phyloP scores from a whole-genome alignment of 331 rosid species.

The Saraca asoca region DNA sequence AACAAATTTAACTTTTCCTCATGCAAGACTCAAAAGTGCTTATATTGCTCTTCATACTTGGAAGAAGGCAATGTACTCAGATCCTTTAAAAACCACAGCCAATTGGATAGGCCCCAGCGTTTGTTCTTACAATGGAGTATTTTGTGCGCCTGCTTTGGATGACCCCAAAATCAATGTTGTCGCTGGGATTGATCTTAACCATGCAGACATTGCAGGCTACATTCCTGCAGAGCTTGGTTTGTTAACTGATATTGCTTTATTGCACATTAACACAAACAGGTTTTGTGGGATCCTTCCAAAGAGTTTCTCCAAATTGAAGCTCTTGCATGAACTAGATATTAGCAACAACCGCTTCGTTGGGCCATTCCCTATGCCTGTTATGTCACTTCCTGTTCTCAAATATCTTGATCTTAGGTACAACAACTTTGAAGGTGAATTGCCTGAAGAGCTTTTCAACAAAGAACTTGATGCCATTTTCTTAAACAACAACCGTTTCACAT shows the following conservation, averaged over 20 bases:
- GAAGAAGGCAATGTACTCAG: conserved; percentile 52
- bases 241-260: conserved; percentile 50
- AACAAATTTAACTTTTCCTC: conserved; percentile 26
- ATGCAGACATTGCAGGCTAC: conserved; percentile 64
- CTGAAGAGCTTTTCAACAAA: conserved; percentile 42
- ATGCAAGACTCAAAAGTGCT: conserved; percentile 38
- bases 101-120: conserved; percentile 54
- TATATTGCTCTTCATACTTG: conserved; percentile 59
- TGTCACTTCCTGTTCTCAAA: conserved; percentile 32
- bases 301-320: conserved; percentile 40
- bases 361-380: conserved; percentile 24
- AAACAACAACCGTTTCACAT: conserved; percentile 48
- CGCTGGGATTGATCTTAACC: conserved; percentile 66
- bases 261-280: conserved; percentile 59
- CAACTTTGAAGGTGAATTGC: conserved; percentile 49
- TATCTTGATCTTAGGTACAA: conserved; percentile 51
- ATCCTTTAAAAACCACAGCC: conserved; percentile 36
- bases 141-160: conserved; percentile 39
- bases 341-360: conserved; percentile 71
- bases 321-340: conserved; percentile 49
- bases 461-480: conserved; percentile 43
- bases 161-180: conserved; percentile 42
- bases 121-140: conserved; percentile 54
- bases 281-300: conserved; percentile 61
- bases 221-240: conserved; percentile 54